Base-by-base conservation (phyloP, 2,329 filamentous ascomycete species). In the Fusarium tricinctum region DNA sequence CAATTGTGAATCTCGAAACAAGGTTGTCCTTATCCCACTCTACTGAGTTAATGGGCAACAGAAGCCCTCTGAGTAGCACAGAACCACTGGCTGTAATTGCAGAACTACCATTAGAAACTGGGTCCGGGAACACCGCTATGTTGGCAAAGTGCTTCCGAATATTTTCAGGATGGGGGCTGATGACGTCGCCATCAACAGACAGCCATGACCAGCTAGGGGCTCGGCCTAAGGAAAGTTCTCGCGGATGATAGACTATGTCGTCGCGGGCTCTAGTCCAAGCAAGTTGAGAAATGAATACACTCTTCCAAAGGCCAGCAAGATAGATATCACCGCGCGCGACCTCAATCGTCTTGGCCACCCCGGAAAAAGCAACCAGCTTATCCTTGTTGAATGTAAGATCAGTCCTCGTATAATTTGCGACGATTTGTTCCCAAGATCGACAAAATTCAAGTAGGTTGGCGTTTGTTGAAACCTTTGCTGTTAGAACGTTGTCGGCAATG, bases 311-410 rank as follows among this genome's bases (percentile, higher is more conserved):
- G 12, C 58, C 58, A 5, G 46, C 58, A 32, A 62, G 14, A 38
- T 58, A 58, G 12, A 10, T 6, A 19, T 62, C 58, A 12, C 20
- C 14, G 14, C 52, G 9, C 4, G 3, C 2, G 8, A 10, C 5
- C 6, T 52, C 52, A 9, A 62, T 32, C 8, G 20, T 12, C 32
- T 62, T 52, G 2, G 33, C 46, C 2, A 58, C 30, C 0, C 46
- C 47, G 3, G 58, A 13, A 22, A 62, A 57, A 19, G 53, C 58
- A 4, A 62, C 32, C 4, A 58, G 32, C 14, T 44, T 62, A 17
- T 62, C 53, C 1, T 9, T 28, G 2, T 14, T 20, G 15, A 52
- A 47, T 0, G 52, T 51, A 12, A 62, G 52, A 13, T 17, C 40
- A 12, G 13, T n/a, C 12, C 13, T 26, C 26, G 26, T 30, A 40